Base-by-base conservation (phyloP, 2,329 filamentous ascomycete species). In the Fusarium liriodendri region DNA sequence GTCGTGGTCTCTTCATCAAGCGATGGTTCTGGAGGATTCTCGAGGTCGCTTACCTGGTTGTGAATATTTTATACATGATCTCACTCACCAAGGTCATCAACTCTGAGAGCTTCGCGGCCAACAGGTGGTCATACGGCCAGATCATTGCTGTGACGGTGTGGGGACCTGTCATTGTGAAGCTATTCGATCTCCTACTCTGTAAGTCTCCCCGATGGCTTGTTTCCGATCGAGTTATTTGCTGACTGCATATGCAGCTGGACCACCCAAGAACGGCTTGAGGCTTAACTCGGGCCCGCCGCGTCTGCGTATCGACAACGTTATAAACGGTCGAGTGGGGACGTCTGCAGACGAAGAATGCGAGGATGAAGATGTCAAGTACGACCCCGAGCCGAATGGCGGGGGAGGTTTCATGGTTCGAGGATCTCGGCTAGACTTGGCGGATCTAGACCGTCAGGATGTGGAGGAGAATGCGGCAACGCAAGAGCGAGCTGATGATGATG, bases 131-230 rank as follows among this genome's bases (percentile, higher is more conserved):
- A 0, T 83, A 83, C 25, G 82, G 82, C 7, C 82, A 84, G 64
- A 84, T 83, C 62, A 83, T 84, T 47, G 82, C 82, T 42, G 80
- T 83, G 37, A 83, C 82, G 0, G 81, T 83, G 6, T 84, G 82
- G 82, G 82, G 82, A 0, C 82, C 82, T 10, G 81, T 84, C 67
- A 83, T 84, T 63, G 81, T 84, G 47, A 83, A 84, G 62, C 63
- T 83, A n/a, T 81, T 84, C 66, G 80, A 83, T 40, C 76, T 84
- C 4, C 75, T 82, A 14, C 63, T 83, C n/a, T 82, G 82, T 83
- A 74, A 79, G 82, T 73, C 11, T 9, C 40, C 40, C 20, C 10
- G 18, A 27, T 29, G 38, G 16, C 5, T 20, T 11, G 54, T 22
- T 57, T 35, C 20, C 47, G 10, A 14, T 9, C 14, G 20, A 16